These are phyloP conservation scores for Mycosphaerelloides madeirae DNA, from an alignment of 2,329 filamentous ascomycete species.

Conservation along the genomic window DNA sequence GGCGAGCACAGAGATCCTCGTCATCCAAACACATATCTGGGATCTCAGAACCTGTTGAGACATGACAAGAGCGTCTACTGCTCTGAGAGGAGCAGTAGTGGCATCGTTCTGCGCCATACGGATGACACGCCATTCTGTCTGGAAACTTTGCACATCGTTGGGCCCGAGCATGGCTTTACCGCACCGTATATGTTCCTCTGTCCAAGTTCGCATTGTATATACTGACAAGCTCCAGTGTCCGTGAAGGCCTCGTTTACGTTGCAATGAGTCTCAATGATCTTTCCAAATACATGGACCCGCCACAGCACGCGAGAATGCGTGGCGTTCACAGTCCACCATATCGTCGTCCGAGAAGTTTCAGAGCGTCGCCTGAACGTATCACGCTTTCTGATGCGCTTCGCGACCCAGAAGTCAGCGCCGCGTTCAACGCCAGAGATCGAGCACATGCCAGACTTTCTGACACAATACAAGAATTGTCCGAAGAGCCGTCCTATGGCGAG, in stretches of 20 bases:
- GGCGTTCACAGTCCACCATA: slow-evolving; percentile 26
- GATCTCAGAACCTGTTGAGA: slow-evolving; percentile 74
- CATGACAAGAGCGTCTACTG: slow-evolving; percentile 85
- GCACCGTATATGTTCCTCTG: slow-evolving; percentile 63
- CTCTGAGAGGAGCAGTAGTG: slow-evolving; percentile 81
- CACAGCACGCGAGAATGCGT: slow-evolving; percentile 21
- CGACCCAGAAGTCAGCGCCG: slow-evolving; percentile 27
- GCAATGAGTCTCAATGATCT: slow-evolving; percentile 79
- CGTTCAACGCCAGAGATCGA: slow-evolving; percentile 10
- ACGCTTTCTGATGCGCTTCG: slow-evolving; percentile 28
- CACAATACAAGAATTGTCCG: slow-evolving; percentile 14
- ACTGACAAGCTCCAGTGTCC: slow-evolving; percentile 57
- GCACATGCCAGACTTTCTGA: slow-evolving; percentile 16
- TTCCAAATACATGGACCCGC: slow-evolving; percentile 43
- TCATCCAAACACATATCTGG: slow-evolving; percentile 49
- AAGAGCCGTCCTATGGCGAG: slow-evolving; percentile 17
- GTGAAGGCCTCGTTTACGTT: slow-evolving; percentile 89
- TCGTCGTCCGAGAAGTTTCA: slow-evolving; percentile 15
- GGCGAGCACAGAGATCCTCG: slow-evolving; percentile 57
- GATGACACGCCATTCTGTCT: slow-evolving; percentile 76
- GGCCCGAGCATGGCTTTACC: slow-evolving; percentile 74
- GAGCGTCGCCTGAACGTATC: slow-evolving; percentile 26
- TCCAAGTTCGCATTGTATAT: neutral
- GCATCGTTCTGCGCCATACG: slow-evolving; percentile 77
- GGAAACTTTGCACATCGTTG: slow-evolving; percentile 82